Conservation (phyloP, 2,329 filamentous ascomycete species). For the Sphaerulina vaccinii region DNA sequence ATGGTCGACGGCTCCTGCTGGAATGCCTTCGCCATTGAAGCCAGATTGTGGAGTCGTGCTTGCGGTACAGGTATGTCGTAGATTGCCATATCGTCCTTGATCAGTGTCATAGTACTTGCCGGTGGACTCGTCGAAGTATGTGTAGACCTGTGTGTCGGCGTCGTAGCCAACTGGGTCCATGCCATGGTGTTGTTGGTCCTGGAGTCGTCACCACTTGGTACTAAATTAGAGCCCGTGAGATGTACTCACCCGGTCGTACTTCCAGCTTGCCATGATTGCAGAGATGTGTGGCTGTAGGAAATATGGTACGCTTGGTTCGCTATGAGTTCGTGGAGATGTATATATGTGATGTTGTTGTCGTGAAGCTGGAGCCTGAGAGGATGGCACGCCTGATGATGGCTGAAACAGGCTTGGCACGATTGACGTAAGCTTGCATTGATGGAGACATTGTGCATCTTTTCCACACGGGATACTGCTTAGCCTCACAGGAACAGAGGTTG, state of each 20-base stretch:
- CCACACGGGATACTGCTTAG: background rate
- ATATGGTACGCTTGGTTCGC: no score
- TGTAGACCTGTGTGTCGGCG: conserved; percentile 22
- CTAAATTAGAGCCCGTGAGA: no score
- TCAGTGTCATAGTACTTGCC: conserved; percentile 15
- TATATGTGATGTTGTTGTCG: no score
- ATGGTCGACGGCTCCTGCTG: background rate
- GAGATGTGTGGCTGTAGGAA: no score
- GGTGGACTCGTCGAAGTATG: conserved; percentile 12
- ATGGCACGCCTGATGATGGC: no score
- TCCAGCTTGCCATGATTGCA: conserved; percentile 10
- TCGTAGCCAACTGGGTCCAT: conserved; percentile 24
- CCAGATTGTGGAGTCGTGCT: conserved; percentile 9
- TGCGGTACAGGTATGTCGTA: conserved; percentile 9
- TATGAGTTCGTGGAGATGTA: no score
- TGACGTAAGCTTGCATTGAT: no score
- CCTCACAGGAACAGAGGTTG: background rate
- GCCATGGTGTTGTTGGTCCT: conserved; percentile 9
- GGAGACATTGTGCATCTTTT: no score
- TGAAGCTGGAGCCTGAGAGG: no score
- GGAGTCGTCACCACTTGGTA: background rate
- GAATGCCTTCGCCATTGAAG: conserved; percentile 4
- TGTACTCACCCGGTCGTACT: conserved; percentile 1
- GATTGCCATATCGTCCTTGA: conserved; percentile 16
- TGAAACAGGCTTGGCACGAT: no score